Evolutionary conservation across 2,329 filamentous ascomycete species (phyloP).

Genomic region (Grosmannia penicillata): DNA sequence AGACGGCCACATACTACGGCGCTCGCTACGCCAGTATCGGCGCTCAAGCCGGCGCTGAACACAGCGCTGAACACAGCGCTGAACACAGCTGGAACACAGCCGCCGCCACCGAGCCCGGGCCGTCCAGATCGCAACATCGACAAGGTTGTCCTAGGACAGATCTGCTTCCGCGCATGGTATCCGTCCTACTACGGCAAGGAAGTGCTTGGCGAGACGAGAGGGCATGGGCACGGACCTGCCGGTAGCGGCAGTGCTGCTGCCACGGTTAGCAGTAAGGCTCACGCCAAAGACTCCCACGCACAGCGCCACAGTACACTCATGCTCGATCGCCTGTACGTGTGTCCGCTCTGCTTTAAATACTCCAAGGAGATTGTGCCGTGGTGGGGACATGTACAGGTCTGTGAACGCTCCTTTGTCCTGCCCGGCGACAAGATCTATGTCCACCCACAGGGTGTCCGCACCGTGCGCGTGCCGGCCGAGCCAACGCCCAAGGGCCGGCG

Average conservation of each 20-base stretch:
- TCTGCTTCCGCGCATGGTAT: conserved; percentile 83
- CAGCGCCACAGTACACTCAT: conserved; percentile 21
- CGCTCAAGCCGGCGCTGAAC: not conserved
- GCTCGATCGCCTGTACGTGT: conserved; percentile 66
- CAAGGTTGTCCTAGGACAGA: conserved; percentile 71
- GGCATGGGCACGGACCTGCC: conserved; percentile 10
- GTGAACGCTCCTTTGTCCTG: conserved; percentile 31
- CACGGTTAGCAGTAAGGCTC: conserved; percentile 9
- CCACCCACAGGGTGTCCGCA: conserved; percentile 33
- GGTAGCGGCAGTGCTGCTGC: conserved; percentile 1
- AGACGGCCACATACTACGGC: too few relatives aligned
- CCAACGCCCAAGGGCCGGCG: conserved; percentile 19
- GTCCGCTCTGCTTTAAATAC: conserved; percentile 90
- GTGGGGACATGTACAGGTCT: conserved; percentile 43
- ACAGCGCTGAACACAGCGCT: not conserved
- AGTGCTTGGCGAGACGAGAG: conserved; percentile 34
- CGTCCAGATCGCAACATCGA: conserved; percentile 61
- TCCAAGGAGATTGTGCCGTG: conserved; percentile 46
- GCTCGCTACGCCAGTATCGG: too few relatives aligned
- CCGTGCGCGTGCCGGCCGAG: conserved; percentile 21
- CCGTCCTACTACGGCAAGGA: conserved; percentile 79
- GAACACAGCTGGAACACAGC: not conserved
- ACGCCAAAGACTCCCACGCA: conserved; percentile 6
- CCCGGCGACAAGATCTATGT: conserved; percentile 65
- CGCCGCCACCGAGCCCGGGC: conserved; percentile 19